Evolutionary conservation across 2,329 filamentous ascomycete genomes (phyloP), one percentile per base, ranked within the genome.

Genomic region (Fusarium secorum): DNA sequence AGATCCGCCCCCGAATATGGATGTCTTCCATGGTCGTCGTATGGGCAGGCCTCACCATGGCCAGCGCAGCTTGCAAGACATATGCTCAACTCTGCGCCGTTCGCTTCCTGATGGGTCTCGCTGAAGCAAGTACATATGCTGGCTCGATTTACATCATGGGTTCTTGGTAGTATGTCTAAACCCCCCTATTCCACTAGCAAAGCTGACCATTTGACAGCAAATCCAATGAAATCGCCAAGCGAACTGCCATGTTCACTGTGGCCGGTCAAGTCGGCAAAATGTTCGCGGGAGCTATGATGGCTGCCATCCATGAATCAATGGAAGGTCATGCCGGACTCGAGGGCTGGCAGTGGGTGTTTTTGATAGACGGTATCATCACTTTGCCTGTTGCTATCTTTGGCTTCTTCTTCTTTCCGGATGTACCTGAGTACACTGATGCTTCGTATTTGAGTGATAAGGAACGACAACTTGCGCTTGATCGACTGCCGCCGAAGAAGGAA

Each of bases 271-370:
- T 86, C 0, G 88, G 87, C 0, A 87, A 83, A 0, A 87, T 89
- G 83, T 88, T 89, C 49, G 84, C 84, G 0, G 88, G 88, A 0
- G 87, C 87, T 64, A 84, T 89, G 68, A 87, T 88, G 75, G 85
- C 85, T 1, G 85, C 84, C 0, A 76, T 76, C 1, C 73, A 76
- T 7, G 42, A 74, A 7, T 64, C 65, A 1, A 74, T 78, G 61
- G 72, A 86, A 26, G 85, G 86, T 0, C 74, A 81, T 1, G 75
- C 74, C 5, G 84, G 84, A 0, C 67, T 75, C 0, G 63, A 46
- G 3, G 86, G 84, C 0, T 89, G 87, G 87, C 79, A 86, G 38
- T 85, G 83, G 83, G 76, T 83, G 0, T 75, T 75, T 10, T 22
- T 75, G 2, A 75, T 75, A 1, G 73, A 75, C 2, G 73, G 73